Evolutionary conservation across 257 asterid genomes (phyloP), one percentile per base, ranked within the genome.

Genomic region (Fraxinus pennsylvanica): DNA sequence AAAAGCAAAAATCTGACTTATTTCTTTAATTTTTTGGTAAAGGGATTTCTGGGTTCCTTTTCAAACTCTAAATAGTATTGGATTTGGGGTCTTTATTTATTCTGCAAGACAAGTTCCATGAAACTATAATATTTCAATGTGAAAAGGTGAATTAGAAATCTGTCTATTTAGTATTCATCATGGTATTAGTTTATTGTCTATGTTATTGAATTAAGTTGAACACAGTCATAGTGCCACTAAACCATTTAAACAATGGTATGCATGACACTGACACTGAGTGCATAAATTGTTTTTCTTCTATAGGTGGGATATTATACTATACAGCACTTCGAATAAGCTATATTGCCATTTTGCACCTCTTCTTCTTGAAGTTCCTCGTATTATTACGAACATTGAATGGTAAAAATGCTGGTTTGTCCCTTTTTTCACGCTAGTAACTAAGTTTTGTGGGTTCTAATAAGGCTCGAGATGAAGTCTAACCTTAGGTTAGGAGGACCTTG

Each of bases 301-400:
- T n/a, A 54, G 79, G 81, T 78, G 85, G 78, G 78, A 73, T 47
- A 59, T 81, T 83, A 84, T 81, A 67, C 43, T 75, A 79, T 76
- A 81, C 66, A 84, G 66, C 87, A 84, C 82, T 35, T 78, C 5
- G 19, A 75, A 39, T 14, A 43, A 21, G 15, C 29, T 43, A 59
- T 25, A 72, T 75, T 41, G 15, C 66, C 67, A 6, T 19, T 45
- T 75, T 68, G 54, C 39, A 66, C 75, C 80, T 15, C 57, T n/a
- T 19, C 1, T 54, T 54, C 65, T 54, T 54, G 27, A 54, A 54
- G 12, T 3, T 54, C 27, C 65, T n/a, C 27, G 0, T 7, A 54
- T 19, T 15, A 54, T 47, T 47, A 54, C 35, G 35, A 3, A 32
- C 25, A 54, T 25, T 54, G 65, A 6, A 54, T 0, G 3, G 15